These are phyloP conservation scores for Ganoderma leucocontextum DNA, from an alignment of 1,284 basidiomycete species.

Conservation along the genomic window DNA sequence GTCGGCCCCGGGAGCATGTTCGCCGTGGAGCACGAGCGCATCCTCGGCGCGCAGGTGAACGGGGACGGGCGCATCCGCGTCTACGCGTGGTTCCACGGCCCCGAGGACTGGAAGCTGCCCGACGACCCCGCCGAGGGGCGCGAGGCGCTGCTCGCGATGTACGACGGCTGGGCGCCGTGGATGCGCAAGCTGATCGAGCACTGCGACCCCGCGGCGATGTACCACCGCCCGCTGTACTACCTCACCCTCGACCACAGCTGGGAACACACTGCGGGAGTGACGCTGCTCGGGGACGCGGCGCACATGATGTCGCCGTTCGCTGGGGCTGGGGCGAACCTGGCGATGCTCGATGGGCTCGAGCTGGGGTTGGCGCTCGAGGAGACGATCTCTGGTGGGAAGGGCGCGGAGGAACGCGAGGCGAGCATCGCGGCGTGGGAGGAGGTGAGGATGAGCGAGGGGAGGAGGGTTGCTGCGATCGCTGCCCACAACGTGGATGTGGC, in stretches of 20 bases:
- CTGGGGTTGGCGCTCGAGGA: slow-evolving; percentile 32
- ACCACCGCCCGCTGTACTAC: slow-evolving; percentile 23
- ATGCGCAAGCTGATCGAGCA: slow-evolving; percentile 22
- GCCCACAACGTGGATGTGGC: neutral
- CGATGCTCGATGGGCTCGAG: slow-evolving; percentile 42
- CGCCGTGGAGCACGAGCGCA: slow-evolving; percentile 4
- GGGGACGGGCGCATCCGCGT: slow-evolving; percentile 23
- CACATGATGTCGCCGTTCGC: slow-evolving; percentile 58
- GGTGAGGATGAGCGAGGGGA: neutral
- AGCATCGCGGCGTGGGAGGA: neutral
- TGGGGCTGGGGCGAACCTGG: slow-evolving; percentile 54
- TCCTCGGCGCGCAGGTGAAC: slow-evolving; percentile 11
- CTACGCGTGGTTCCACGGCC: slow-evolving; percentile 19
- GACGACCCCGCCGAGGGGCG: slow-evolving; percentile 19
- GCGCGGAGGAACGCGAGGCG: neutral
- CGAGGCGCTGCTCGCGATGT: slow-evolving; percentile 19
- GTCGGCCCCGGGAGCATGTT: slow-evolving; percentile 18
- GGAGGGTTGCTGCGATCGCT: neutral
- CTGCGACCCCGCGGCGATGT: slow-evolving; percentile 22
- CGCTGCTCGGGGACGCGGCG: slow-evolving; percentile 54
- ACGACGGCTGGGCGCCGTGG: slow-evolving; percentile 23
- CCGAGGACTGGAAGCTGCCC: slow-evolving; percentile 14
- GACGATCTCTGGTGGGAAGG: neutral
- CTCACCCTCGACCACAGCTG: slow-evolving; percentile 24
- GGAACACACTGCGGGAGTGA: slow-evolving; percentile 26